Evolutionary conservation across 2,329 filamentous ascomycete genomes (phyloP), one percentile per base, ranked within the genome.

Genomic region (Eurotiales sp.): DNA sequence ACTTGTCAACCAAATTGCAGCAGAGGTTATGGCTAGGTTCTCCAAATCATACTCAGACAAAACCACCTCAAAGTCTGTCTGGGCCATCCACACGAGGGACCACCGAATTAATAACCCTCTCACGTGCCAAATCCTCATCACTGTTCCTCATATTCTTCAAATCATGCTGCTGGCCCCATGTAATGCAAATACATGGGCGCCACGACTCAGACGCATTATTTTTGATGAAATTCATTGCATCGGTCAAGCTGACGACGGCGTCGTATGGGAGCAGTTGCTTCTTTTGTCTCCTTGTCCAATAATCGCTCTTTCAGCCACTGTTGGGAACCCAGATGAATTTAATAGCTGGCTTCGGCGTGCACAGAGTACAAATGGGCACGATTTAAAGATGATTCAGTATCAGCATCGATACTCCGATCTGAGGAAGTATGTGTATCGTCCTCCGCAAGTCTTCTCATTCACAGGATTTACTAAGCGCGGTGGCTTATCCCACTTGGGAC

Each of bases 221-320:
- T 91, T 91, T 53, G 87, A 92, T 61, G 87, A 92, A 69, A 83
- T 91, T 2, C 87, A 92, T 64, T 89, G 82, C 29, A 91, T 92
- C 53, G 86, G 87, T 0, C 83, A 90, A 63, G 79, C 83, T 0
- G 84, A 90, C 7, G 87, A 91, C 57, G 87, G 87, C 47, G 72
- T 90, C 1, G 75, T 90, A 2, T 92, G 86, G 87, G 87, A 92
- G 60, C 87, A 91, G 61, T 74, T 92, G 3, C 72, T 91, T 1
- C 76, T 91, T 1, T 76, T 89, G 55, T 80, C 86, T 0, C 86
- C 86, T 1, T 91, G 86, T 58, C 87, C 86, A 0, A 87, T 92
- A 45, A 86, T 91, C 56, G 87, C 87, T 0, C 76, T 92, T 1
- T 91, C 87, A 1, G 88, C 87, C 1, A 92, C 88, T 0, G 84